A percentile compares a stretch with the other conserved stretches of the same genome.
phyloP scores from a whole-genome alignment of 2,329 filamentous ascomycete genomes.

The Cryphonectria parasitica region DNA sequence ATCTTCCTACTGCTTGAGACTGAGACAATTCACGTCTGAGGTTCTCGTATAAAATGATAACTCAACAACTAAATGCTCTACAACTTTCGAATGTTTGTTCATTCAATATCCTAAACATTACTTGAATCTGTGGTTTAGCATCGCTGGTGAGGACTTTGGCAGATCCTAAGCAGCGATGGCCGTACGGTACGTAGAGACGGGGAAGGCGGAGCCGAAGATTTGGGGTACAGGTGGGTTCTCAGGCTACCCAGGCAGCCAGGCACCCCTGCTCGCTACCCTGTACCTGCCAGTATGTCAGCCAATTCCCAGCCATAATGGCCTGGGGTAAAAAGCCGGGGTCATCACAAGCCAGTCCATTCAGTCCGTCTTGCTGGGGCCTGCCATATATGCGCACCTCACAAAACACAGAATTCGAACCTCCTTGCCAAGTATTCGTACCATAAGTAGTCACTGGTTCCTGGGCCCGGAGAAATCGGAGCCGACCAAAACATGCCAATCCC shows the following conservation, averaged over 20 bases:
- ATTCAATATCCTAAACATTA: too few species aligned
- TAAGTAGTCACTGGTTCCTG: neutral
- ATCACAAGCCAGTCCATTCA: neutral
- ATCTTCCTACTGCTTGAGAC: too few species aligned
- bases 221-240: slow-evolving; percentile 11
- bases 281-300: neutral
- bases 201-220: slow-evolving; percentile 30
- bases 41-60: neutral
- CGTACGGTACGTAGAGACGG: slow-evolving; percentile 9
- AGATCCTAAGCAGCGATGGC: too few species aligned
- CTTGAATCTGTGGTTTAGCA: too few species aligned
- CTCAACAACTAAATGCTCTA: too few species aligned
- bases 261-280: neutral
- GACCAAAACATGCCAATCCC: neutral
- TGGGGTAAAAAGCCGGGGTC: slow-evolving; percentile 14
- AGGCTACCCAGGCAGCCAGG: neutral
- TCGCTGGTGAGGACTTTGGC: neutral
- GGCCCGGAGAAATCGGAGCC: slow-evolving; percentile 2
- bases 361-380: neutral
- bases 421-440: neutral
- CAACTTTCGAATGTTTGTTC: too few species aligned
- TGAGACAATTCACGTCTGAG: neutral
- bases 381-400: slow-evolving; percentile 13
- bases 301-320: neutral
- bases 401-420: neutral